Percentiles rank a stretch among this genome's conserved stretches.
phyloP scores from a whole-genome alignment of 2,329 filamentous ascomycete genomes.

The Aspergillus pseudonomiae region DNA sequence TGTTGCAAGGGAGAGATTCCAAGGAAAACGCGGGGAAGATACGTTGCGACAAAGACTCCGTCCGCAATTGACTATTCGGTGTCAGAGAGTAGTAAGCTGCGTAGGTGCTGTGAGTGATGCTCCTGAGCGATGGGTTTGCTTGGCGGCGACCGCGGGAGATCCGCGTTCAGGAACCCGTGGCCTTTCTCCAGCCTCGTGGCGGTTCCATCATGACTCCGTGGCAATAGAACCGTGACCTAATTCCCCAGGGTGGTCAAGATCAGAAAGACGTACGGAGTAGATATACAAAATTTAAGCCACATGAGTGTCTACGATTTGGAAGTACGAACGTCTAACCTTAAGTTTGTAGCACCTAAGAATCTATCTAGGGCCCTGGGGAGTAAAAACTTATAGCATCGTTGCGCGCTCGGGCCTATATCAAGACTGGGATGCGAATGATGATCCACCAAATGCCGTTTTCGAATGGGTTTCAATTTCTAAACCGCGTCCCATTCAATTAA shows the following conservation, averaged over 20 bases:
- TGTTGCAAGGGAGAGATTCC: background rate
- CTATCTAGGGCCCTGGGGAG: too few species aligned
- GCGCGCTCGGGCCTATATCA: too few species aligned
- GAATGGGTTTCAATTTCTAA: background rate
- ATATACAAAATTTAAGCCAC: too few species aligned
- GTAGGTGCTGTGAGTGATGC: constrained; percentile 4
- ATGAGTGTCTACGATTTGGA: too few species aligned
- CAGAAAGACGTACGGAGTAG: too few species aligned
- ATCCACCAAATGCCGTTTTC: background rate
- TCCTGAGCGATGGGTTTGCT: constrained; percentile 12
- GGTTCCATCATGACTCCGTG: background rate
- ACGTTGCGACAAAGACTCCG: background rate
- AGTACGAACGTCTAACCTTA: too few species aligned
- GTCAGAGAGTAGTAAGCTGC: background rate
- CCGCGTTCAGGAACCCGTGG: constrained; percentile 18
- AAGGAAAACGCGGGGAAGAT: background rate
- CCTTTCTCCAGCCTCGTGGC: constrained; percentile 7
- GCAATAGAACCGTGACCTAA: background rate
- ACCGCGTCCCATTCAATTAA: background rate
- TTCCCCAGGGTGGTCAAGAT: too few species aligned
- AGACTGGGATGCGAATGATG: background rate
- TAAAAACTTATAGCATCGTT: too few species aligned
- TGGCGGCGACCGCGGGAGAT: constrained; percentile 11
- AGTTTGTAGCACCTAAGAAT: too few species aligned
- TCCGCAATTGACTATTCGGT: background rate